A percentile compares a stretch with the other conserved stretches of the same genome.
These are phyloP conservation scores for Phialophora chinensis DNA, from an alignment of 2,329 filamentous ascomycete species.

Conservation along the genomic window DNA sequence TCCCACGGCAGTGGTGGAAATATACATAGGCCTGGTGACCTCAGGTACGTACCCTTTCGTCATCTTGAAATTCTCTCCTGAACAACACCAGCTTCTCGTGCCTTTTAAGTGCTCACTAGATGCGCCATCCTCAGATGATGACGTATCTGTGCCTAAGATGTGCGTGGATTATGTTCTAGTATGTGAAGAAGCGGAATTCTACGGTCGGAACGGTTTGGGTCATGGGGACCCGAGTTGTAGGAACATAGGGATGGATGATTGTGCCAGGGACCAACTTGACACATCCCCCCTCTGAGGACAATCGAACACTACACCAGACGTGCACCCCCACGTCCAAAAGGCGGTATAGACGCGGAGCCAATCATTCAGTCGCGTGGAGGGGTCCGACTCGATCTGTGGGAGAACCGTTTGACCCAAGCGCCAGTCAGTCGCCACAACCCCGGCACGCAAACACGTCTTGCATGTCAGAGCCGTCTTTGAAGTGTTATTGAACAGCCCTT, in stretches of 20 bases:
- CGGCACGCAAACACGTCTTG: background rate
- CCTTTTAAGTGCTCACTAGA: background rate
- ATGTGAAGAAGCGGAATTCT: background rate
- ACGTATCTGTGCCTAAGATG: background rate
- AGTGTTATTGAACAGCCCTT: slow-evolving; percentile 4
- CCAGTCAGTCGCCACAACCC: background rate
- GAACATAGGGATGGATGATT: background rate
- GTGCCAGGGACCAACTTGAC: background rate
- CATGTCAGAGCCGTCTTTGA: background rate
- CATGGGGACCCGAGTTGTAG: background rate
- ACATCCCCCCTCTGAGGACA: background rate
- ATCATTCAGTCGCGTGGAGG: slow-evolving; percentile 14
- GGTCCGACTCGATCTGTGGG: slow-evolving; percentile 9
- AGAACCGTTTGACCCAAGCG: slow-evolving; percentile 1
- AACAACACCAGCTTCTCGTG: background rate
- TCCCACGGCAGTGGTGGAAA: slow-evolving; percentile 17
- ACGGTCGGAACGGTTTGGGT: background rate
- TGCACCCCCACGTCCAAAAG: slow-evolving; percentile 20
- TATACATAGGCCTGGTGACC: slow-evolving; percentile 12
- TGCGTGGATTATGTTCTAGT: background rate
- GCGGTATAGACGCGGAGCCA: slow-evolving; percentile 17
- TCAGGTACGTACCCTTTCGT: slow-evolving; percentile 16
- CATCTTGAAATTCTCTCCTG: background rate
- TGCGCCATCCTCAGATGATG: background rate
- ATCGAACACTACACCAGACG: background rate